Conservation (phyloP, 305 asterid genomes). For the Euphrasia arctica region DNA sequence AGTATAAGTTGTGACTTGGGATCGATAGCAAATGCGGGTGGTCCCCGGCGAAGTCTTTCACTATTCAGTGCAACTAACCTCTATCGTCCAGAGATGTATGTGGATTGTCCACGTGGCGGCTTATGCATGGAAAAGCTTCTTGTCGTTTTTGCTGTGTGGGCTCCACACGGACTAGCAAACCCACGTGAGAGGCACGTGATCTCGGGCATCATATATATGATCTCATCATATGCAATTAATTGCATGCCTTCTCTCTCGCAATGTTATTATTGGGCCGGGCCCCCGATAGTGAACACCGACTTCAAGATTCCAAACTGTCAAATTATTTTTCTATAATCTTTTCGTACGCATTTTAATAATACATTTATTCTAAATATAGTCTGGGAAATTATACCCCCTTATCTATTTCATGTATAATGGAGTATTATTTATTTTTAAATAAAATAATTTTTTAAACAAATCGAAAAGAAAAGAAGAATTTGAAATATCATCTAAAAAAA, state of each 20-base stretch:
- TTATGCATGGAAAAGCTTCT: neutral
- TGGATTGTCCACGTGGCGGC: conserved; percentile 19
- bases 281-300: conserved; percentile 20
- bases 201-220: neutral
- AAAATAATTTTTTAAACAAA: too few species aligned
- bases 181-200: conserved; percentile 29
- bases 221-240: neutral
- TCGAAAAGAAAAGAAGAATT: too few species aligned
- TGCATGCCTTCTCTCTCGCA: neutral
- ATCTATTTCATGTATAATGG: too few species aligned
- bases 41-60: neutral
- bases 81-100: neutral
- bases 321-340: too few species aligned
- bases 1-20: too few species aligned
- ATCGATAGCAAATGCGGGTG: neutral
- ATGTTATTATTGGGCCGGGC: conserved; percentile 19
- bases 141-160: neutral
- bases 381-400: too few species aligned
- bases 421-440: too few species aligned
- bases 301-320: conserved; percentile 22
- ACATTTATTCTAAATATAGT: too few species aligned
- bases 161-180: neutral
- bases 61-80: conserved; percentile 10
- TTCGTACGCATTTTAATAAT: too few species aligned
- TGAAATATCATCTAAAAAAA: neutral